A percentile compares a stretch with the other conserved stretches of the same genome.
Evolutionary conservation across 306 rosid species (phyloP).

Genomic region (Cotoneaster glaucophyllus): DNA sequence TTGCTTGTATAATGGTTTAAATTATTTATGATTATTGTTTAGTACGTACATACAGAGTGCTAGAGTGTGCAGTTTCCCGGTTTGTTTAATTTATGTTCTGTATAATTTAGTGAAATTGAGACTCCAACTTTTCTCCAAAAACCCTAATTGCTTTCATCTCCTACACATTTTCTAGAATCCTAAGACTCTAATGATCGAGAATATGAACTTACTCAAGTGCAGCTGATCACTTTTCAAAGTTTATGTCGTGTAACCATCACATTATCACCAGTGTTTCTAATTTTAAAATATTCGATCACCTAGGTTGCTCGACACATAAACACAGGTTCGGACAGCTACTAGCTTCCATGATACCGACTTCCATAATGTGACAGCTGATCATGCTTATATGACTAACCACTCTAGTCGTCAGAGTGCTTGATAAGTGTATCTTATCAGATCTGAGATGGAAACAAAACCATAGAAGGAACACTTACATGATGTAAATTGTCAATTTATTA

Average conservation of each 20-base stretch:
- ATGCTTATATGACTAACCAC: slow-evolving; percentile 12
- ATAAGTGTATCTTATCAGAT: neutral
- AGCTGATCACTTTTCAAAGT: neutral
- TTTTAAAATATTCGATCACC: neutral
- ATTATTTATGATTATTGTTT: slow-evolving; percentile 12
- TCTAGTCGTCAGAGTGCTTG: neutral
- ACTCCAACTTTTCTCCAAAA: too few relatives aligned
- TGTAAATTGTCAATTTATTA: slow-evolving; percentile 6
- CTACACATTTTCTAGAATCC: neutral
- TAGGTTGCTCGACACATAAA: neutral
- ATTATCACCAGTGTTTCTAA: neutral
- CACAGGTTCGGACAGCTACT: neutral
- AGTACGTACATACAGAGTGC: neutral
- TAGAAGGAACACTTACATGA: neutral
- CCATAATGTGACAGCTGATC: slow-evolving; percentile 10
- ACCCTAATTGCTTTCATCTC: neutral
- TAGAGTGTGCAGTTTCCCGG: neutral
- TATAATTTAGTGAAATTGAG: neutral
- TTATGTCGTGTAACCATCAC: neutral
- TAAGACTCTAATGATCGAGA: neutral
- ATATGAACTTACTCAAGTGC: neutral
- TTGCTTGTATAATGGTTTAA: slow-evolving; percentile 27
- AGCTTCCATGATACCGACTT: slow-evolving; percentile 15
- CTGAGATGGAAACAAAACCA: slow-evolving; percentile 3
- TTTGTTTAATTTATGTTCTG: neutral